A percentile compares a stretch with the other conserved stretches of the same genome.
Conservation (phyloP, 495 filamentous ascomycete species). For the Trypethelium eluteriae region DNA sequence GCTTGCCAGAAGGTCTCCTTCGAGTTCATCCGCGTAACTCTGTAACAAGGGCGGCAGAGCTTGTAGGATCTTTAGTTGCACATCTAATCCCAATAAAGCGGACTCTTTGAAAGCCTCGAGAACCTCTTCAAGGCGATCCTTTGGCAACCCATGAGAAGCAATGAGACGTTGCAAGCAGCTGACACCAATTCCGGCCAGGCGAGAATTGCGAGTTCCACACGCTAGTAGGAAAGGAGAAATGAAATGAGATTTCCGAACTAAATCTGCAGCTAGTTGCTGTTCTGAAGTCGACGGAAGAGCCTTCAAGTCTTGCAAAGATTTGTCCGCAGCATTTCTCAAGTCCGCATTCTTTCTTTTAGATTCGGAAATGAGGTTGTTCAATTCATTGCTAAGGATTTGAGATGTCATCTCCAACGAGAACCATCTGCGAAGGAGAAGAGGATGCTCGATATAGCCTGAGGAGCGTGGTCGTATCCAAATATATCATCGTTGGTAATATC, state of each 20-base stretch:
- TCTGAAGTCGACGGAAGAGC: constrained; percentile 67
- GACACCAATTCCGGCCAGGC: constrained; percentile 77
- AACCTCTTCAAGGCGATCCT: constrained; percentile 66
- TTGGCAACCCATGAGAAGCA: constrained; percentile 67
- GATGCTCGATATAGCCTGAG: not conserved
- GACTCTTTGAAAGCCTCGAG: constrained; percentile 81
- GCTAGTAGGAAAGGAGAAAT: constrained; percentile 88
- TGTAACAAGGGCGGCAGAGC: constrained; percentile 85
- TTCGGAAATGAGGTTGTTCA: constrained; percentile 88
- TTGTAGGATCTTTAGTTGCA: constrained; percentile 93
- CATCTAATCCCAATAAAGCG: constrained; percentile 65
- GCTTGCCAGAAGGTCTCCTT: constrained; percentile 69
- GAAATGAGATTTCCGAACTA: constrained; percentile 71
- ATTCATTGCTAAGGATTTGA: constrained; percentile 80
- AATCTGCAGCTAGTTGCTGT: constrained; percentile 81
- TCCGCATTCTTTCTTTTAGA: constrained; percentile 89
- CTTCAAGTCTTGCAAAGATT: constrained; percentile 85
- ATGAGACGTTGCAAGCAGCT: constrained; percentile 84
- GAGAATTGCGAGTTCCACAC: constrained; percentile 79
- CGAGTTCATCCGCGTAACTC: constrained; percentile 76
- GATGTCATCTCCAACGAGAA: constrained; percentile 60
- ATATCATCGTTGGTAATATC: not conserved
- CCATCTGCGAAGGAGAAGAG: not conserved
- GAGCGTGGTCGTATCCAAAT: not conserved
- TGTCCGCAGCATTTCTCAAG: constrained; percentile 84